phyloP scores from a whole-genome alignment of 148 eudicot genomes.

The Drosera capensis region DNA sequence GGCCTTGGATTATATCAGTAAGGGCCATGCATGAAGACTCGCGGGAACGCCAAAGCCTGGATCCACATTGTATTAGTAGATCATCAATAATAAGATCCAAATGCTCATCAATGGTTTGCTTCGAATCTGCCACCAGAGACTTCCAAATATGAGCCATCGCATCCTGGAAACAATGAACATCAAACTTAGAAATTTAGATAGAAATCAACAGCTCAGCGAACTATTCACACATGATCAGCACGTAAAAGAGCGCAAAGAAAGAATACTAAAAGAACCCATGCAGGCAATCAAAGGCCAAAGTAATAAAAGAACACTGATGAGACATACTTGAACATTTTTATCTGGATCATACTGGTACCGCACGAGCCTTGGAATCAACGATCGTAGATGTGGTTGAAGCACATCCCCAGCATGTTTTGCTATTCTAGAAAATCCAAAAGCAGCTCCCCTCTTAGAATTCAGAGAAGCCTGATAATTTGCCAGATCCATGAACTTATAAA shows the following conservation, averaged over 20 bases:
- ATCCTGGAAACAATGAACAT: slow-evolving; percentile 43
- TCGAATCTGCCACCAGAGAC: slow-evolving; percentile 77
- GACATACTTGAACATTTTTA: slow-evolving; percentile 84
- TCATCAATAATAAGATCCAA: slow-evolving; percentile 70
- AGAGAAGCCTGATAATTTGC: slow-evolving; percentile 93
- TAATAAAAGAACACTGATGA: slow-evolving; percentile 1
- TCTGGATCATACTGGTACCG: slow-evolving; percentile 97
- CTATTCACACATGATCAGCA: no score
- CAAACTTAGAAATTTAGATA: no score
- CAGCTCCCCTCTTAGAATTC: slow-evolving; percentile 96
- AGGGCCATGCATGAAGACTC: slow-evolving; percentile 96
- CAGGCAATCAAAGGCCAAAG: background rate
- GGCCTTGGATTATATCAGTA: slow-evolving; percentile 88
- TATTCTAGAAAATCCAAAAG: slow-evolving; percentile 95
- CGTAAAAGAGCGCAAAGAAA: no score
- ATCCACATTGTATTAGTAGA: slow-evolving; percentile 69
- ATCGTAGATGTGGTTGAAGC: slow-evolving; percentile 56
- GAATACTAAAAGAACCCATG: no score
- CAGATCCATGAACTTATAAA: slow-evolving; percentile 93
- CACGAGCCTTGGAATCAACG: slow-evolving; percentile 80
- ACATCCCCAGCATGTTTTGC: slow-evolving; percentile 98
- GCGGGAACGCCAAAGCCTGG: slow-evolving; percentile 97
- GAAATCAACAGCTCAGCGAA: no score
- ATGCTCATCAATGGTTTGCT: slow-evolving; percentile 66
- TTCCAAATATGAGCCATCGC: slow-evolving; percentile 98